Percentiles rank a stretch among this genome's conserved stretches.
Conservation (phyloP, 306 rosid species). For the Vicia sativa region DNA sequence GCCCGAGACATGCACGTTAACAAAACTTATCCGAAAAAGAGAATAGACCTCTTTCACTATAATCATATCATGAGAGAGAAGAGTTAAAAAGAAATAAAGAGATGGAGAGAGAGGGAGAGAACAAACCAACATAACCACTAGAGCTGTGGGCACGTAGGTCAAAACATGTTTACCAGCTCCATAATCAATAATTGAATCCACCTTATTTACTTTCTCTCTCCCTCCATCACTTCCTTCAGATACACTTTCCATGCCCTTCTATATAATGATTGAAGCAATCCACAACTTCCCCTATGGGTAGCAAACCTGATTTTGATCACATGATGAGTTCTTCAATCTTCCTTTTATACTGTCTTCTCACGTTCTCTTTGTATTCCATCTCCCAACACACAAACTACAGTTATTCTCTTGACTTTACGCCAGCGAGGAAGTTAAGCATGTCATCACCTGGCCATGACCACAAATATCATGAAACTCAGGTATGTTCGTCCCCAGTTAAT, state of each 20-base stretch:
- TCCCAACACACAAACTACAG: constrained; percentile 47
- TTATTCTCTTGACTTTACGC: constrained; percentile 40
- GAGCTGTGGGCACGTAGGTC: constrained; percentile 62
- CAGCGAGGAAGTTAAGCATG: constrained; percentile 55
- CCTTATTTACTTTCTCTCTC: constrained; percentile 35
- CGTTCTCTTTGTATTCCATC: constrained; percentile 47
- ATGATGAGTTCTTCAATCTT: constrained; percentile 57
- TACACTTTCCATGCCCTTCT: constrained; percentile 46
- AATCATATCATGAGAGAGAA: constrained; percentile 31
- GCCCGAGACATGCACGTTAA: constrained; percentile 42
- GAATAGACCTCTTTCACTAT: neutral
- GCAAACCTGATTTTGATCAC: constrained; percentile 38
- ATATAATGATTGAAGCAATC: constrained; percentile 47
- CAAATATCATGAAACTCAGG: constrained; percentile 46
- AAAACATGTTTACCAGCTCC: constrained; percentile 62
- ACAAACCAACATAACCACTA: constrained; percentile 51
- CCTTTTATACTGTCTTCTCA: constrained; percentile 56
- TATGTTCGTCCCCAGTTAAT: constrained; percentile 33
- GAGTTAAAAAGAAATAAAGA: neutral
- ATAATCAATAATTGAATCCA: constrained; percentile 63
- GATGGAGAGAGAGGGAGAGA: constrained; percentile 24
- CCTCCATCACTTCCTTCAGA: constrained; percentile 43
- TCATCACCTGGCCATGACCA: constrained; percentile 24
- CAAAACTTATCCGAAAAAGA: too few relatives aligned
- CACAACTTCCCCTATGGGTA: constrained; percentile 41